Evolutionary conservation across 257 asterid species (phyloP).

Genomic region (Nicotiana noctiflora): DNA sequence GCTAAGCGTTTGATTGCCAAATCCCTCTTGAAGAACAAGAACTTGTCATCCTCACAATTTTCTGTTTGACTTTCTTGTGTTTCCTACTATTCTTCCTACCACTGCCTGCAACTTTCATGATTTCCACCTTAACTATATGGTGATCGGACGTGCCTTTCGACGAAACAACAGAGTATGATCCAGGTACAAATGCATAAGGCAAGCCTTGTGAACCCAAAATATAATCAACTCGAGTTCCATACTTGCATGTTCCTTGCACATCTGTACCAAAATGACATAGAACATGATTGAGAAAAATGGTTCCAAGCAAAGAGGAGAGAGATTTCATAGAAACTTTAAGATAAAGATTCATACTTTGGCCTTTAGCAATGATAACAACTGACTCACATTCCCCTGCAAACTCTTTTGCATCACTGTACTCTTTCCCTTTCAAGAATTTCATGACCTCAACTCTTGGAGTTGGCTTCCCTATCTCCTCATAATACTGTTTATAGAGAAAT

Average conservation of each 20-base stretch:
- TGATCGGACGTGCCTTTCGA: constrained; percentile 95
- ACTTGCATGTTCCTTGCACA: constrained; percentile 93
- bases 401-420: constrained; percentile 63
- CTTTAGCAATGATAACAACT: constrained; percentile 83
- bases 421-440: constrained; percentile 56
- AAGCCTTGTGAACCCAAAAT: constrained; percentile 48
- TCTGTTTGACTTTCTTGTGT: constrained; percentile 29
- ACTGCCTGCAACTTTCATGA: constrained; percentile 32
- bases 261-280: constrained; percentile 31
- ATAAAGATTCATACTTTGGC: constrained; percentile 58
- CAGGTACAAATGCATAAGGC: constrained; percentile 63
- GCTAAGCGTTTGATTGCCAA: constrained; percentile 11
- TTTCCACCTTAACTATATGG: constrained; percentile 80
- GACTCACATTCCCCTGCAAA: constrained; percentile 84
- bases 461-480: constrained; percentile 80
- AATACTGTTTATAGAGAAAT: constrained; percentile 33
- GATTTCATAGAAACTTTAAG: not conserved
- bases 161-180: constrained; percentile 78
- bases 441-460: constrained; percentile 73
- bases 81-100: constrained; percentile 18
- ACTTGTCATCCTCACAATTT: constrained; percentile 27
- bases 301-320: not conserved
- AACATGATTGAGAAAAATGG: not conserved
- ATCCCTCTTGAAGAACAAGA: constrained; percentile 40
- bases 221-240: constrained; percentile 88